Percentiles rank a stretch among this genome's conserved stretches.
phyloP scores from a whole-genome alignment of 257 asterid genomes.

The Solanum pimpinellifolium region DNA sequence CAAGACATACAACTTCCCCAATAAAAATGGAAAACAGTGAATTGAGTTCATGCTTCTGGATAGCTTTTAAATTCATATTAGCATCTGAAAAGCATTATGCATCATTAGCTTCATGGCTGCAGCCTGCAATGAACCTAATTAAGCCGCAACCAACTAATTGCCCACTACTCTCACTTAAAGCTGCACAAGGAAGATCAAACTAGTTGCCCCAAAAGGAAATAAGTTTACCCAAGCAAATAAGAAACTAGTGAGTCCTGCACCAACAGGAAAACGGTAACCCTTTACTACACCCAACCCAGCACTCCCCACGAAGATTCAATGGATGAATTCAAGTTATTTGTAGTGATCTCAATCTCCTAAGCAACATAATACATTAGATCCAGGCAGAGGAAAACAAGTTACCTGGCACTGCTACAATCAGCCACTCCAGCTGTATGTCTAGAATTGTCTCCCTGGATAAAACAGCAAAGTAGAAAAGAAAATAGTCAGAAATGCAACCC shows the following conservation, averaged over 20 bases:
- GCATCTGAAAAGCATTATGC: neutral
- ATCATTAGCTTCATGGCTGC: neutral
- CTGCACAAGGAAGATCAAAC: neutral
- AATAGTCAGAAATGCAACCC: neutral
- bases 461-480: neutral
- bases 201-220: neutral
- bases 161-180: neutral
- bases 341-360: neutral
- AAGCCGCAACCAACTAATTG: neutral
- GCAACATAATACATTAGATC: neutral
- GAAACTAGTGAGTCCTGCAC: neutral
- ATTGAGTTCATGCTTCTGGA: neutral
- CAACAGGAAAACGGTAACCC: neutral
- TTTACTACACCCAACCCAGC: neutral
- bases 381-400: neutral
- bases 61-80: neutral
- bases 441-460: neutral
- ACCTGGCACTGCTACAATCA: slow-evolving; percentile 3
- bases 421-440: slow-evolving; percentile 1
- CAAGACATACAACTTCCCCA: neutral
- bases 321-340: neutral
- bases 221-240: neutral
- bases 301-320: neutral
- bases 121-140: neutral
- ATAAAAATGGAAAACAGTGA: neutral